phyloP scores from a whole-genome alignment of 768 basidiomycete genomes.

The Sporobolomyces phaffii region DNA sequence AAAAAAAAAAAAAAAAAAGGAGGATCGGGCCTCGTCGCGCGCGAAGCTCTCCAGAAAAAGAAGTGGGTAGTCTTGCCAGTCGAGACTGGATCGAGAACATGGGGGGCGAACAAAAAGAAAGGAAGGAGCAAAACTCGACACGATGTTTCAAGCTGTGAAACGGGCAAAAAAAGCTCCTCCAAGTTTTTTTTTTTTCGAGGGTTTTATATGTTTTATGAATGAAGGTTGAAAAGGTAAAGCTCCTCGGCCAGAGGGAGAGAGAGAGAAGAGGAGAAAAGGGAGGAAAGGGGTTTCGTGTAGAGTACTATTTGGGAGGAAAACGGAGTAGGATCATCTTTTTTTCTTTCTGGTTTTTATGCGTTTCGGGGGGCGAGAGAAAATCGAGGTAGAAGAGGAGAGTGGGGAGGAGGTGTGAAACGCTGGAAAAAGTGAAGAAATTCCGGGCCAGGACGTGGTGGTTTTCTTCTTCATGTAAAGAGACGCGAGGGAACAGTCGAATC shows the following conservation, averaged over 20 bases:
- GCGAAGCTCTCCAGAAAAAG: too few relatives aligned
- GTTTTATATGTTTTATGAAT: neutral
- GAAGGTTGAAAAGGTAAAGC: neutral
- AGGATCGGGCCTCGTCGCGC: too few relatives aligned
- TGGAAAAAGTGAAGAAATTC: neutral
- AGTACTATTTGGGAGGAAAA: neutral
- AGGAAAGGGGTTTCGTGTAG: neutral
- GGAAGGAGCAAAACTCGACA: too few relatives aligned
- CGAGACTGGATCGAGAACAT: too few relatives aligned
- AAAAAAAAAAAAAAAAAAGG: too few relatives aligned
- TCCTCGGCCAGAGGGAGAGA: constrained; percentile 8
- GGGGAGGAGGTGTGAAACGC: neutral
- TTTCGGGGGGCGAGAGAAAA: too few relatives aligned
- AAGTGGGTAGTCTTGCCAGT: too few relatives aligned
- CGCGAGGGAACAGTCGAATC: neutral
- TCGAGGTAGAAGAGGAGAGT: constrained; percentile 3
- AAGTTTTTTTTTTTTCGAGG: neutral
- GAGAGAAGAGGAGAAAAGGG: neutral
- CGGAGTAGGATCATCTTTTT: neutral
- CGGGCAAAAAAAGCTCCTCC: neutral
- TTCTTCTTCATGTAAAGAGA: neutral
- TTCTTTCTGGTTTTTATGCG: neutral
- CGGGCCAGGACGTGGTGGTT: neutral
- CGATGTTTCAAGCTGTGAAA: too few relatives aligned
- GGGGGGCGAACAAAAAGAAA: too few relatives aligned